Evolutionary conservation across 148 eudicot species (phyloP), one percentile per base, ranked within the genome.

Genomic region (Selenicereus undatus): DNA sequence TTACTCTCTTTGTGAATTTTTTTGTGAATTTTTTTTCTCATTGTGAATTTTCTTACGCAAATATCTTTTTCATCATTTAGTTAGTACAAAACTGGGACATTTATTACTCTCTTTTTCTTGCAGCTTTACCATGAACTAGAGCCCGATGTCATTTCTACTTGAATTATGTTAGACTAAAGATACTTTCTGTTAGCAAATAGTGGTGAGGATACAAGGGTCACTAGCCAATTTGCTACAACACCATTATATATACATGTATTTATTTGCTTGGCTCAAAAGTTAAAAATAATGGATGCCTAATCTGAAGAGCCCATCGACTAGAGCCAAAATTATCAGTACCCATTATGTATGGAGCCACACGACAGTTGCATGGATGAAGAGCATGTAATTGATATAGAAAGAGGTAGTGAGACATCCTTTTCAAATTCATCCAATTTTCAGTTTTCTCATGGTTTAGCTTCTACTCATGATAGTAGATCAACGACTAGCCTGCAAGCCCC

Each of bases 371-470:
- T 78, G 80, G 85, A 77, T 82, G 85, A 69, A 26, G 90, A 86
- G 6, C 93, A 90, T 32, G 76, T 91, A 32, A 90, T 93, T 78
- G 90, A 90, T 78, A 80, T 93, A 64, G 90, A 90, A 81, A 87
- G 94, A 78, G 88, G 86, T 24, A 75, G 83, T 76, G 87, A 85
- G 48, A 87, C 86, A 56, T 88, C 93, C 27, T 85, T 90, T 66
- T 89, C 91, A 69, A 77, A 66, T 24, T 71, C 86, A 72, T 81
- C 91, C 73, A 76, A 65, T 81, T 72, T 74, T 75, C 84, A 71
- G 71, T 64, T 83, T 82, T 81, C 88, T 69, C 79, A 35, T 60
- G 82, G 82, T 51, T 78, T 75, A 22, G 69, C 73, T 80, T 70
- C 80, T 58, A 80, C 69, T 79, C 79, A 62, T 78, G 90, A 86